Conservation (phyloP, 2,329 filamentous ascomycete species). For the Nothophaeocryptopus gaeumannii region DNA sequence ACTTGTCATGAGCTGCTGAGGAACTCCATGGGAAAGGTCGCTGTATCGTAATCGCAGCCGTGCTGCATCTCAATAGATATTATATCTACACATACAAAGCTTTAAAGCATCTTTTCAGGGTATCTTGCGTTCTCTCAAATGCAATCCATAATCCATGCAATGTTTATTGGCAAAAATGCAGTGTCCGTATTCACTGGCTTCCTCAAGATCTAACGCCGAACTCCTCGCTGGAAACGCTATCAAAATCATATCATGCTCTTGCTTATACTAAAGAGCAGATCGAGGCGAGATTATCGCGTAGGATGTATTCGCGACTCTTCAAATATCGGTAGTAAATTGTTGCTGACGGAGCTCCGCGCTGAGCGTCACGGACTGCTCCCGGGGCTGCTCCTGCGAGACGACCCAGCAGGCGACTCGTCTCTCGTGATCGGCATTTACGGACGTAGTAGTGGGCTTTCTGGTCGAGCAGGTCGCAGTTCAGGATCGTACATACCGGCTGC, state of each 20-base stretch:
- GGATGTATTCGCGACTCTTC: conserved; percentile 5
- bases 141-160: too few species aligned
- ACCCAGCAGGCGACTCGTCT: conserved; percentile 8
- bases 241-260: conserved; percentile 1
- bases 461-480: conserved; percentile 1
- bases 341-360: conserved; percentile 12
- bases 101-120: too few species aligned
- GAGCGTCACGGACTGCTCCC: conserved; percentile 7
- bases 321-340: conserved; percentile 8
- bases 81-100: too few species aligned
- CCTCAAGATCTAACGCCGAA: neutral
- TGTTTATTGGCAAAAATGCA: too few species aligned
- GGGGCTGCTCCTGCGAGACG: conserved; percentile 1
- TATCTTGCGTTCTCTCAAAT: too few species aligned
- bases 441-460: conserved; percentile 17
- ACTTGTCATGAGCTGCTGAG: too few species aligned
- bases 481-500: conserved; percentile 3
- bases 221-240: conserved; percentile 18
- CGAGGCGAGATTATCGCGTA: too few species aligned
- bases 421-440: conserved; percentile 12
- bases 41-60: too few species aligned
- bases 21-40: too few species aligned
- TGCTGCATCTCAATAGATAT: too few species aligned
- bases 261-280: conserved; percentile 4
- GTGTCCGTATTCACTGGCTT: too few species aligned